phyloP scores from a whole-genome alignment of 129 eudicot genomes.

The Flaveria trinervia region DNA sequence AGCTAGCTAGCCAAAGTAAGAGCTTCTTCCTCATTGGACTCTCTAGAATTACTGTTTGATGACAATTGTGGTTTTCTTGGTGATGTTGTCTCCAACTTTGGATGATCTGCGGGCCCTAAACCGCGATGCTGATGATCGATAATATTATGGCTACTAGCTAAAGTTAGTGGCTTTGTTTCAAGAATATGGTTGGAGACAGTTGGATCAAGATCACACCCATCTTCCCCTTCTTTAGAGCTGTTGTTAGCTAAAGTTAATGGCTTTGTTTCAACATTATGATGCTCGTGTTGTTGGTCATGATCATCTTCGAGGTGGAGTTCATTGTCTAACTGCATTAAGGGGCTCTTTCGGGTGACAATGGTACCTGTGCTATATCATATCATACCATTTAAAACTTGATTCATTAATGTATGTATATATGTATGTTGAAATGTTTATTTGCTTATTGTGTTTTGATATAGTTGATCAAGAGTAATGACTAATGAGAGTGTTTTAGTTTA shows the following conservation, averaged over 20 bases:
- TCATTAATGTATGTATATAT: not conserved
- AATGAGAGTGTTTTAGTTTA: too few species aligned
- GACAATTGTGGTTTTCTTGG: conserved; percentile 41
- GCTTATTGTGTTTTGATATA: too few species aligned
- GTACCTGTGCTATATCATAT: conserved; percentile 43
- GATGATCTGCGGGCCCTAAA: conserved; percentile 21
- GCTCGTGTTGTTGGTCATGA: conserved; percentile 26
- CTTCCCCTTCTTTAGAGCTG: conserved; percentile 38
- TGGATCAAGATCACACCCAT: conserved; percentile 37
- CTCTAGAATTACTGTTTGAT: conserved; percentile 27
- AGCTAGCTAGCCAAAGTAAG: conserved; percentile 31
- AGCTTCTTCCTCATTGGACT: conserved; percentile 43
- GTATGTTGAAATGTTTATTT: too few species aligned
- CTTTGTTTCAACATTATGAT: conserved; percentile 21
- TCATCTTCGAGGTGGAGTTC: conserved; percentile 41
- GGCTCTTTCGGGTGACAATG: conserved; percentile 35
- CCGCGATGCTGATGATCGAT: conserved; percentile 26
- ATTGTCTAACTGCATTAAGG: conserved; percentile 38
- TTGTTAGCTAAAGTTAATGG: conserved; percentile 24
- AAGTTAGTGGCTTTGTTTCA: conserved; percentile 38
- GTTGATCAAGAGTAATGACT: too few species aligned
- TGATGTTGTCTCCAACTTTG: conserved; percentile 29
- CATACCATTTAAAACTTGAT: conserved; percentile 17
- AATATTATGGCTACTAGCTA: conserved; percentile 20
- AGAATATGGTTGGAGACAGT: conserved; percentile 22